Conservation (phyloP, 305 asterid species). For the Fraxinus velutina region DNA sequence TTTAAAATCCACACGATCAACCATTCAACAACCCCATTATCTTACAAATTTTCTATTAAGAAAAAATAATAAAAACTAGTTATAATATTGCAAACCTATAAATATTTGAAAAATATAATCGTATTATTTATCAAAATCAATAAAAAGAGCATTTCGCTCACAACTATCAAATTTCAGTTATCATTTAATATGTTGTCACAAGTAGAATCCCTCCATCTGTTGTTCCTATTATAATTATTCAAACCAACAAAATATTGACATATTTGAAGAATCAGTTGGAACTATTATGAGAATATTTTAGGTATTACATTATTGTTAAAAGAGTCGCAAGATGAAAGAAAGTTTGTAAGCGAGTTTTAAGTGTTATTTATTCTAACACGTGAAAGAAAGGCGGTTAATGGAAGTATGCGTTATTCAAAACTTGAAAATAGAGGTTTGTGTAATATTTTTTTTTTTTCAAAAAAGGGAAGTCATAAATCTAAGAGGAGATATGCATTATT, state of each 20-base stretch:
- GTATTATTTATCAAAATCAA: background rate
- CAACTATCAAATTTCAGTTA: background rate
- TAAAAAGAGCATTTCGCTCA: background rate
- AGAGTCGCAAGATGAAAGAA: background rate
- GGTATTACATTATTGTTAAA: background rate
- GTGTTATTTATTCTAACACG: background rate
- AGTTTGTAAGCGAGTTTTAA: background rate
- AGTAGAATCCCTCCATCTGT: background rate
- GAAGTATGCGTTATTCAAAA: background rate
- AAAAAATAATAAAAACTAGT: background rate
- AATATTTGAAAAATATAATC: background rate
- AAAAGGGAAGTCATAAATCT: too few relatives aligned
- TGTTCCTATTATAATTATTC: background rate
- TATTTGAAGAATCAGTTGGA: background rate
- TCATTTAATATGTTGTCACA: background rate
- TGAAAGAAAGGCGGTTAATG: background rate
- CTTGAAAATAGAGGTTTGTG: background rate
- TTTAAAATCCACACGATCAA: background rate
- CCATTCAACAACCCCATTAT: background rate
- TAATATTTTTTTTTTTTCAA: too few relatives aligned
- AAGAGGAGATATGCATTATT: background rate
- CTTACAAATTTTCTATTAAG: background rate
- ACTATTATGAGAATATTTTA: background rate
- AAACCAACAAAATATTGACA: background rate
- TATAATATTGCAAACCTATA: background rate